These are phyloP conservation scores for Nidula niveotomentosa DNA, from an alignment of 1,284 basidiomycete genomes.

Conservation along the genomic window DNA sequence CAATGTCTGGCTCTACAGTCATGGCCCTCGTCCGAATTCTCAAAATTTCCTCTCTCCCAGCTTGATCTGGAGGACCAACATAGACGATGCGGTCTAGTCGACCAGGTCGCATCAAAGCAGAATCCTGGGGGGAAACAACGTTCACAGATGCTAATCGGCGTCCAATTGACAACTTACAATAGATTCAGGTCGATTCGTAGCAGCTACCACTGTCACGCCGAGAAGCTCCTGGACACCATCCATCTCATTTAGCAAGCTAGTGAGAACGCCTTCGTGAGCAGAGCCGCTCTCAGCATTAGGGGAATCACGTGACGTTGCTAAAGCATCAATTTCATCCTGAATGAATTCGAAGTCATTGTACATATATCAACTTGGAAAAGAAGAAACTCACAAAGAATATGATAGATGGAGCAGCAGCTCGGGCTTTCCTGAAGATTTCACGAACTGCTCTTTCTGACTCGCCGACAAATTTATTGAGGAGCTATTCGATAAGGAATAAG, in stretches of 20 bases:
- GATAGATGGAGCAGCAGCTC: conserved; percentile 92
- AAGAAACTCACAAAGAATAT: conserved; percentile 84
- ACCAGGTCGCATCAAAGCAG: conserved; percentile 94
- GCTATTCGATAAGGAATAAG: conserved; percentile 39
- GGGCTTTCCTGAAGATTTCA: conserved; percentile 94
- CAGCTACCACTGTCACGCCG: conserved; percentile 93
- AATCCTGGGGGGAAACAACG: conserved; percentile 60
- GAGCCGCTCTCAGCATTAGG: conserved; percentile 53
- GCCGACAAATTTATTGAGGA: conserved; percentile 96
- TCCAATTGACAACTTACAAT: conserved; percentile 57
- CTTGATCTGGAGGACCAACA: conserved; percentile 87
- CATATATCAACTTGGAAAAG: neutral
- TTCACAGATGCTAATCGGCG: neutral
- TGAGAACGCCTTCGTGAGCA: conserved; percentile 87
- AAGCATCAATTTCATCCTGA: conserved; percentile 97
- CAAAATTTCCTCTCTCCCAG: conserved; percentile 84
- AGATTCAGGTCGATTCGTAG: conserved; percentile 93
- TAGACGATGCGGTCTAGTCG: conserved; percentile 95
- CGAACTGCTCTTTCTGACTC: conserved; percentile 95
- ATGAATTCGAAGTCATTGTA: too few relatives aligned
- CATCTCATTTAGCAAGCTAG: conserved; percentile 96
- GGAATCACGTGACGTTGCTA: conserved; percentile 77
- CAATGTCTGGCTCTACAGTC: conserved; percentile 73
- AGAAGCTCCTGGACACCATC: conserved; percentile 94
- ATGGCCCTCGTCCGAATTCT: conserved; percentile 77